phyloP scores from a whole-genome alignment of 768 basidiomycete genomes.

The Gelatoporia subvermispora region DNA sequence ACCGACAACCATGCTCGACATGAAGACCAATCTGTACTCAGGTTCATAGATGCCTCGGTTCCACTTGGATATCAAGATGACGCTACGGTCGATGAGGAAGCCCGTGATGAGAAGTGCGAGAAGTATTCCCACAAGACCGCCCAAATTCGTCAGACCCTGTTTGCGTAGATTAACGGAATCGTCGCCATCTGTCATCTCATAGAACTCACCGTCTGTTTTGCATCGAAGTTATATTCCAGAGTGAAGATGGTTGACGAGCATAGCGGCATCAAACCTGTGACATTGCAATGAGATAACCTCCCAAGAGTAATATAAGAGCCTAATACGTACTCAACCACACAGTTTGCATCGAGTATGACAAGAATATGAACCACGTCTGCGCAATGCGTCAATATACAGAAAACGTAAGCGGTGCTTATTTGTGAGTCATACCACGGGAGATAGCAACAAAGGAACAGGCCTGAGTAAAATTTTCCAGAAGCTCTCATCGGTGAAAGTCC shows the following conservation, averaged over 20 bases:
- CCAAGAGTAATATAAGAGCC: neutral
- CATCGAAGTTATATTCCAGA: constrained; percentile 37
- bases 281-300: constrained; percentile 25
- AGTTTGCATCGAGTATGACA: constrained; percentile 38
- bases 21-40: constrained; percentile 40
- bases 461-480: constrained; percentile 33
- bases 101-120: constrained; percentile 34
- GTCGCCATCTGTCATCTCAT: neutral
- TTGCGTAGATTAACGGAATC: neutral
- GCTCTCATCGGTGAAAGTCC: constrained; percentile 31
- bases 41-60: constrained; percentile 45
- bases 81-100: constrained; percentile 38
- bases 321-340: constrained; percentile 37
- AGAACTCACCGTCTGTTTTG: constrained; percentile 29
- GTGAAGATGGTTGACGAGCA: constrained; percentile 44
- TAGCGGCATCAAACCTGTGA: constrained; percentile 35
- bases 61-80: constrained; percentile 37
- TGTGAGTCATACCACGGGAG: constrained; percentile 31
- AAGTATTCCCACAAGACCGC: constrained; percentile 38
- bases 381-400: neutral
- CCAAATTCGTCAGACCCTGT: constrained; percentile 37
- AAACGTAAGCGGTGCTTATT: neutral
- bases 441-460: constrained; percentile 39
- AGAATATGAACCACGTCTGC: constrained; percentile 35
- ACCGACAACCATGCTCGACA: constrained; percentile 37